Evolutionary conservation across 805 yeast genomes (phyloP), one percentile per base, ranked within the genome.

Genomic region (Candida golubevii): DNA sequence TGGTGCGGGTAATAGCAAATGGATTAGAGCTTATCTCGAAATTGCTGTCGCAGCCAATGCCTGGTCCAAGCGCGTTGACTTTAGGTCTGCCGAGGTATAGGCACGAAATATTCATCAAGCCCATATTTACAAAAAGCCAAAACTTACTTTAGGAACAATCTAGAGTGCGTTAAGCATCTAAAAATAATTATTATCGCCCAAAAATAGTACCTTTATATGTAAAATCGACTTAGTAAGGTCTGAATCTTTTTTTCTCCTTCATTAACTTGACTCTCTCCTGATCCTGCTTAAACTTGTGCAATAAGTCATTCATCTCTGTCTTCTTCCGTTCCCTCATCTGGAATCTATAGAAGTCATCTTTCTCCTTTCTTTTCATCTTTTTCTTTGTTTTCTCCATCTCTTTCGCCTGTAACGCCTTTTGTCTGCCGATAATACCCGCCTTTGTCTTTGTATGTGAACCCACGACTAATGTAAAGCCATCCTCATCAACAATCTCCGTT

Each of bases 321-420:
- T 93, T 93, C 77, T 90, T 91, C 59, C 80, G 78, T 63, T 93
- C 96, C 66, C 99, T 82, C 54, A 93, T 79, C 71, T 93, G 99
- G 79, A 90, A 93, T 57, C 96, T 77, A 72, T 93, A 93, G 72
- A 93, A 93, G 67, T 95, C 98, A 53, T 78, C 75, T 71, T 90
- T 88, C 57, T 87, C 90, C 60, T 82, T 82, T 64, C 77, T 80
- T 64, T 83, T 81, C 67, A 76, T 71, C 63, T 78, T 84, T 42
- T 72, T 66, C 47, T 67, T 63, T 12, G 69, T 65, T 44, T 65
- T 70, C 2, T 61, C 69, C 44, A 55, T 57, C 50, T 59, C 69
- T 12, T 61, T 65, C 30, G 68, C 66, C 26, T 66, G 63, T 4
- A 75, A 69, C 28, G 60, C 53, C 50, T 69, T 65, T 46, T 69